Evolutionary conservation across 441 rosid genomes (phyloP), one percentile per base, ranked within the genome.

Genomic region (Raphanus hybrid): DNA sequence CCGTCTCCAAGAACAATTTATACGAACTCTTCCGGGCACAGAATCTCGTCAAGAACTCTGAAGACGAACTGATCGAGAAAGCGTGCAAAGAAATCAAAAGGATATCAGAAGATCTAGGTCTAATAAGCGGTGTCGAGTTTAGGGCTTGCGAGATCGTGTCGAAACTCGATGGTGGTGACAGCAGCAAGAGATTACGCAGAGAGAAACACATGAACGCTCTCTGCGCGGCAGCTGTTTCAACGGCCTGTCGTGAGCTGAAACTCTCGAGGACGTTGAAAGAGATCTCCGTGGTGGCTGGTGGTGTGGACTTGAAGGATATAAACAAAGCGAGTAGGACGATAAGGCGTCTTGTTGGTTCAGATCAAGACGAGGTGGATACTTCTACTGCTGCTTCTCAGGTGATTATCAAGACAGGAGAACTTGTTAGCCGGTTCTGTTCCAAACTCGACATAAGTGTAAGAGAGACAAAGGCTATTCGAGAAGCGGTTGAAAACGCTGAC

Each of bases 91-190:
- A 67, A 6, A 75, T 67, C 50, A 26, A 75, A 3, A 59, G 68
- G 20, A 75, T 67, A 6, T 6, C 68, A 0, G 59, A 59, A 0
- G 73, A 3, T 12, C 15, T 67, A 1, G 3, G 6, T 4, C 73
- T 67, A 8, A 5, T 32, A 3, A 59, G 4, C 7, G 5, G 15
- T 5, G n/a, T 75, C 15, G 1, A 32, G 0, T 67, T 69, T 8
- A 75, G 78, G 78, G 78, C 78, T 29, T 75, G 78, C 7, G 73
- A 75, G 73, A 67, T 75, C 0, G 15, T 75, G 8, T 58, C 78
- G 0, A 67, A 59, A 3, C n/a, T 67, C 16, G 39, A 32, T n/a
- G 35, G 66, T 26, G 23, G 66, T 26, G 23, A 66, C 12, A 4
- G 1, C 5, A 59, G 15, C 37, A 67, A 20, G 67, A 75, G 26